Evolutionary conservation across 2,329 filamentous ascomycete genomes (phyloP), one percentile per base, ranked within the genome.

Genomic region (Fusarium tricinctum): DNA sequence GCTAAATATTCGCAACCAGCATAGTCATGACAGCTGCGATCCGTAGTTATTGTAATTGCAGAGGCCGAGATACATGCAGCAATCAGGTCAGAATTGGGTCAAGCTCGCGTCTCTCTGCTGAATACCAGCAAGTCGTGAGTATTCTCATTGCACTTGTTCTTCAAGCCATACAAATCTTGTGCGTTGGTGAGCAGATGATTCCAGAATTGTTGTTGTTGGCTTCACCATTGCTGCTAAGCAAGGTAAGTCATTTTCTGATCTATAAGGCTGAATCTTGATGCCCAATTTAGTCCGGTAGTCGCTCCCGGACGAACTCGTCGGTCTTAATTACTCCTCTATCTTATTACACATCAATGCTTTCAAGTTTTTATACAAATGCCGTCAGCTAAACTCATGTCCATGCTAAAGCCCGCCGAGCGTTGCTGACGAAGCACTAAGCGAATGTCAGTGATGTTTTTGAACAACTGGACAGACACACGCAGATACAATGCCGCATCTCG

Each of bases 351-450:
- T 26, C 23, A n/a, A 44, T 35, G 6, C 5, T 39, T 13, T n/a
- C 28, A 28, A 46, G 20, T 28, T 42, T 38, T n/a, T 32, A 39
- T 38, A 45, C 8, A 40, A 19, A 26, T 14, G n/a, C 26, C 26
- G 17, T 51, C 60, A 59, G 38, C 50, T 13, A 53, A 22, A 32
- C n/a, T 33, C 40, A 30, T 47, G 8, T 30, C 10, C 5, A 23
- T 20, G 13, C 22, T 10, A 33, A 42, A 47, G 3, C 8, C 38
- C n/a, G 51, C 26, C 35, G 5, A 38, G 5, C 17, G 19, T 53
- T 53, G 66, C 61, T 69, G 61, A 63, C 66, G 35, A 69, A 69
- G 57, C 56, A 53, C 48, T 44, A 30, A 47, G 56, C n/a, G 19
- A 38, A 19, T 61, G 26, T 30, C 28, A 10, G 28, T 30, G 28